Percentiles rank a stretch among this genome's conserved stretches.
Conservation (phyloP, 768 basidiomycete genomes). For the Tylopilus vinaceipallidus region DNA sequence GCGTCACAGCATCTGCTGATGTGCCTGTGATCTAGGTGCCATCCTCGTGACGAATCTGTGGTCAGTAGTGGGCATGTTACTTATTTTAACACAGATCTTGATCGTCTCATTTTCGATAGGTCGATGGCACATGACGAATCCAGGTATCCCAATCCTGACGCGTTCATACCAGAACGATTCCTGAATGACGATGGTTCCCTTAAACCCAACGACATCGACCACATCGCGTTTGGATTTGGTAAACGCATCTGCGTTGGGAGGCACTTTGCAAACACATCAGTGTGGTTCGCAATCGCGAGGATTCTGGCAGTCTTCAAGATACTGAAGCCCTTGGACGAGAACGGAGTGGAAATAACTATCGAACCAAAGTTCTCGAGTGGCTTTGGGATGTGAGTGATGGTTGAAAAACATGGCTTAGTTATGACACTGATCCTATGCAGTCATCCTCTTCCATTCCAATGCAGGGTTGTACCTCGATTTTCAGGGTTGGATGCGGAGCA, state of each 20-base stretch:
- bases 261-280: neutral
- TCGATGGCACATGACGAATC: slow-evolving; percentile 1
- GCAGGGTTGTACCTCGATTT: neutral
- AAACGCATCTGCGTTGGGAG: neutral
- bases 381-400: neutral
- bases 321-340: neutral
- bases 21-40: neutral
- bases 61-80: neutral
- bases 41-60: neutral
- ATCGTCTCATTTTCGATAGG: neutral
- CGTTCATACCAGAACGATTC: neutral
- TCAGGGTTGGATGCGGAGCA: neutral
- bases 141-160: neutral
- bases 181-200: neutral
- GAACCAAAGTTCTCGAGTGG: neutral
- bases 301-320: neutral
- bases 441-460: neutral
- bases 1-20: neutral
- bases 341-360: neutral
- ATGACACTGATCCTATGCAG: neutral
- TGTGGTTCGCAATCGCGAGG: neutral
- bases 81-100: no score
- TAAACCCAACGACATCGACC: neutral
- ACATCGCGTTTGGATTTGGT: neutral
- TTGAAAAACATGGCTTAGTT: neutral